A percentile compares a stretch with the other conserved stretches of the same genome.
These are phyloP conservation scores for Phoenix roebelenii DNA, from an alignment of 176 grass and related monocot species.

Conservation along the genomic window DNA sequence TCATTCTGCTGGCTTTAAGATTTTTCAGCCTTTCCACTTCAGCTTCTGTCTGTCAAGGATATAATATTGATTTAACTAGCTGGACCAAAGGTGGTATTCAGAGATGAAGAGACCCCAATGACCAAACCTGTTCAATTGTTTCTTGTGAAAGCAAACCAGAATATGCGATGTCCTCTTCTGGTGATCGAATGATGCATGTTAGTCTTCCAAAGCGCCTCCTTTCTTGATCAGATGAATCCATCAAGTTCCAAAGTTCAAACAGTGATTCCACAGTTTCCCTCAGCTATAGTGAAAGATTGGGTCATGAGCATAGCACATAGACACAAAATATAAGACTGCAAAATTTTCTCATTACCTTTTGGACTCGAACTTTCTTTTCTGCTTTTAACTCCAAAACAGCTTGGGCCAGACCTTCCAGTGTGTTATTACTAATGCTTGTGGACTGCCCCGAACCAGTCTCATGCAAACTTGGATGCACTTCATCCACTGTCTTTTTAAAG, in stretches of 20 bases:
- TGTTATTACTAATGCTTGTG: constrained; percentile 73
- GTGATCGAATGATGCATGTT: constrained; percentile 44
- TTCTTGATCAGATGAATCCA: constrained; percentile 85
- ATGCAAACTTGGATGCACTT: constrained; percentile 90
- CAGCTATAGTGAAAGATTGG: constrained; percentile 38
- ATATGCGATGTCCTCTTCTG: constrained; percentile 60
- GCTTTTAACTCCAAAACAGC: constrained; percentile 61
- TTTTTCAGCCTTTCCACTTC: constrained; percentile 79
- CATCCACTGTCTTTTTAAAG: constrained; percentile 61
- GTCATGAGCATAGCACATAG: not conserved
- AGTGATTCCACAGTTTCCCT: constrained; percentile 72
- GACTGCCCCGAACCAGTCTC: constrained; percentile 51
- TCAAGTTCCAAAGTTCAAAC: constrained; percentile 85
- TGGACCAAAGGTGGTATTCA: no score
- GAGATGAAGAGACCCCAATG: not conserved
- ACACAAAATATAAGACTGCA: constrained; percentile 5
- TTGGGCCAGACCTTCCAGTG: constrained; percentile 60
- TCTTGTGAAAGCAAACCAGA: constrained; percentile 54
- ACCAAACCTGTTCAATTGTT: constrained; percentile 68
- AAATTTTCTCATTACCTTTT: constrained; percentile 47
- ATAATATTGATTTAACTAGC: not conserved
- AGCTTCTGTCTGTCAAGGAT: constrained; percentile 45
- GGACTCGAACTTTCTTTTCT: constrained; percentile 52
- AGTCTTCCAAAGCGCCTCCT: constrained; percentile 52
- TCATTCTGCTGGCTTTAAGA: constrained; percentile 73